Evolutionary conservation across 352 stramenopile genomes (phyloP), one percentile per base, ranked within the genome.

Genomic region (Phytopythium helicoides): DNA sequence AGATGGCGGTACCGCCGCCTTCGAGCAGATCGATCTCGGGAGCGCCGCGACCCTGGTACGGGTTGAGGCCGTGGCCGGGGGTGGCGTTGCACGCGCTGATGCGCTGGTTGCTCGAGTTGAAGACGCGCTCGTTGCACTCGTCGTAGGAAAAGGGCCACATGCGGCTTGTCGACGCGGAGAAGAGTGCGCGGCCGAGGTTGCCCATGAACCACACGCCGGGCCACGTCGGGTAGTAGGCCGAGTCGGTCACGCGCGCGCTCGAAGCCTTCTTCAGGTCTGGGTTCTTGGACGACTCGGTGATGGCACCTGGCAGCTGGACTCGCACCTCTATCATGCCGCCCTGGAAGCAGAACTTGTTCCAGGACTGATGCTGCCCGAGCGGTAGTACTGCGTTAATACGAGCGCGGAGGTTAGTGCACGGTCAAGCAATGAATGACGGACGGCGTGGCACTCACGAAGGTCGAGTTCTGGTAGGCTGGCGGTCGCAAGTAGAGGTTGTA

Each of bases 131-230:
- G 39, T 92, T 71, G 64, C 96, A 99, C 52, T 82, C 80, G 54
- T 97, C 83, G 72, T 97, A 98, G 55, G 81, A 97, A 78, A 92
- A 98, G 11, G 96, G 96, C 95, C 95, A 99, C 59, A 98, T 92
- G 54, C 93, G 92, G 35, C 95, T 88, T 28, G 90, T 98, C 0
- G 84, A 97, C 3, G 74, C 86, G 35, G 95, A 92, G 62, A 98
- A 99, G 6, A 97, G 97, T 7, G 95, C 92, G 36, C 96, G 72
- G 10, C 94, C 94, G 10, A 99, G 70, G 82, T 98, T 98, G 5
- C 96, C 96, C 54, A 99, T 76, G 44, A 98, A 66, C 96, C 96
- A 99, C 48, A 98, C 84, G 15, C 94, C 96, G 0, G 94, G 94
- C 95, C 95, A 98, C 18, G 79, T 89, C 38, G 80, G 80, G 50